Base-by-base conservation (phyloP, 345 rosid genomes). In the Hibiscus tridactylites region DNA sequence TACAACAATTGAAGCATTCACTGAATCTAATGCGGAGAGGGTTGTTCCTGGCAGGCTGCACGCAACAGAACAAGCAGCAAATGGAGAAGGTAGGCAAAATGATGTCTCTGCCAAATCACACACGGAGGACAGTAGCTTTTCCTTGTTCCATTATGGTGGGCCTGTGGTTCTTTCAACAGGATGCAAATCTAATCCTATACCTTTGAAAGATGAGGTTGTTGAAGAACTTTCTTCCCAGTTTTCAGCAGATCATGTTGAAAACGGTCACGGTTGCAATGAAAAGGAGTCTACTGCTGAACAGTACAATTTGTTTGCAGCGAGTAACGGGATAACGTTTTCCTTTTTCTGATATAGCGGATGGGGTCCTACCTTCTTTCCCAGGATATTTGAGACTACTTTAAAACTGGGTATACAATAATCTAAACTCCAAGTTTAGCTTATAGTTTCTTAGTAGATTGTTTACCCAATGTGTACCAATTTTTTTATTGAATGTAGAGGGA, bases 71-170 rank as follows among this genome's bases (percentile, higher is more conserved):
- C 65, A 62, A 1, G 72, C 76, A 16, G 60, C 77, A 71, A 75
- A 65, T 17, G 77, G 71, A 16, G 80, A 80, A 74, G 73, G 81
- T 69, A 75, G 44, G 72, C 80, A 77, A 73, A 71, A 47, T 24
- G 83, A 78, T 64, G 21, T 33, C 33, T 61, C 74, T 12, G 78
- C 76, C 60, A 84, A 75, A 50, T 60, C 73, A 62, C 80, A 61
- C n/a, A 68, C n/a, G 6, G 80, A 81, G 63, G 73, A 79, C 47
- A 31, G 80, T 13, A 75, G 82, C 79, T 95, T 95, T 82, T 95
- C 99, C 72, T 77, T 92, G 76, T 92, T 92, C 79, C 99, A 95
- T 79, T 92, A 80, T 67, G 97, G 91, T 44, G 97, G 94, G 13
- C 98, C 98, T 4, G 82, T 87, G 52, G 97, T 88, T 56, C 80